Conservation (phyloP, 78 protist species). For the Salpingoeca rosetta region DNA sequence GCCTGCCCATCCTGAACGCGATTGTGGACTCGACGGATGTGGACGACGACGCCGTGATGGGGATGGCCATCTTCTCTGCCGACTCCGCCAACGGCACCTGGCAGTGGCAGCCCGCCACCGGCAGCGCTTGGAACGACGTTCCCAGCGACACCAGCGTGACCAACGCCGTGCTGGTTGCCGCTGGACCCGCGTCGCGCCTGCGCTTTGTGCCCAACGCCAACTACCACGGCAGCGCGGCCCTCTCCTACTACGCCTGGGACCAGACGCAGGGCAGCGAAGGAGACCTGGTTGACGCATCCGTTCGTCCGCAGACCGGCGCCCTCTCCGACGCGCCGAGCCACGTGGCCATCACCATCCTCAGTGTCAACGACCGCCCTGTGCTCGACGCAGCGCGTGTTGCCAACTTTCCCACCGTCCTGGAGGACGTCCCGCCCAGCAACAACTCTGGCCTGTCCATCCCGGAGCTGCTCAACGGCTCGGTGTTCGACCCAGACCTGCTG, state of each 20-base stretch:
- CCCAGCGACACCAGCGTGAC: not conserved
- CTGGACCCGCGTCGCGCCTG: not conserved
- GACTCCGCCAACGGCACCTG: not conserved
- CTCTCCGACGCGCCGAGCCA: too few relatives aligned
- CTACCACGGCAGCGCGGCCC: not conserved
- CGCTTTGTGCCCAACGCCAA: not conserved
- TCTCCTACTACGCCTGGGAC: not conserved
- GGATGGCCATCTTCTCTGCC: not conserved
- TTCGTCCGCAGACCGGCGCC: not conserved
- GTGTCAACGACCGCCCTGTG: constrained; percentile 6
- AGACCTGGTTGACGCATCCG: not conserved
- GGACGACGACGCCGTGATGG: not conserved
- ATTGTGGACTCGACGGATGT: not conserved
- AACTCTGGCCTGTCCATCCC: not conserved
- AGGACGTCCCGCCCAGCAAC: not conserved
- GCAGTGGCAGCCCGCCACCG: not conserved
- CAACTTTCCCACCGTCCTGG: not conserved
- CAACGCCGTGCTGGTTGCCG: not conserved
- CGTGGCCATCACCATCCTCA: not conserved
- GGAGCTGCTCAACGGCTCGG: too few relatives aligned
- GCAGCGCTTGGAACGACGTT: not conserved
- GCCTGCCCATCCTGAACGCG: not conserved
- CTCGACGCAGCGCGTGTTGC: not conserved
- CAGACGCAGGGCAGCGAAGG: not conserved
- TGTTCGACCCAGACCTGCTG: too few relatives aligned